These are phyloP conservation scores for Apiotrichum montevideense DNA, from an alignment of 1,284 basidiomycete genomes.

Conservation along the genomic window DNA sequence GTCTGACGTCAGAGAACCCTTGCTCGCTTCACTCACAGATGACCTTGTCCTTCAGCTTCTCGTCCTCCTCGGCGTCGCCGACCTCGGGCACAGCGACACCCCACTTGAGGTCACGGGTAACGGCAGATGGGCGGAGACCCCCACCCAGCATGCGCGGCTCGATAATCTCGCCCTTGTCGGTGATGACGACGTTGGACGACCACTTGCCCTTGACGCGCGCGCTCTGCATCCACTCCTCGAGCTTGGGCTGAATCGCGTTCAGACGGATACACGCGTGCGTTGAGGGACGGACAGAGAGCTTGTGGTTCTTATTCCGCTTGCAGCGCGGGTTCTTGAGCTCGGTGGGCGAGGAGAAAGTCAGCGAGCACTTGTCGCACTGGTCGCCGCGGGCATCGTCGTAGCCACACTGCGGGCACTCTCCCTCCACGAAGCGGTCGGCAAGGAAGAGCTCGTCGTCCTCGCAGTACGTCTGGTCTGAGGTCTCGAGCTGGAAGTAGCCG, in stretches of 20 bases:
- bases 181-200: slow-evolving; percentile 88
- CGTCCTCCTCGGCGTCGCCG: slow-evolving; percentile 61
- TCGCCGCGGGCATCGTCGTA: slow-evolving; percentile 94
- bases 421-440: slow-evolving; percentile 92
- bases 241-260: slow-evolving; percentile 71
- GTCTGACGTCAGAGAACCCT: slow-evolving; percentile 51
- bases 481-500: slow-evolving; percentile 68
- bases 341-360: slow-evolving; percentile 81
- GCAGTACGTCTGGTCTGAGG: slow-evolving; percentile 87
- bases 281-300: slow-evolving; percentile 66
- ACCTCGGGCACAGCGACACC: slow-evolving; percentile 83
- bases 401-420: slow-evolving; percentile 82
- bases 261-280: slow-evolving; percentile 93
- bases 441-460: slow-evolving; percentile 87
- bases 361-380: slow-evolving; percentile 92
- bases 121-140: slow-evolving; percentile 79
- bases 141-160: slow-evolving; percentile 77
- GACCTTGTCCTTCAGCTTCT: slow-evolving; percentile 88
- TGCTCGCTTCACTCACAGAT: slow-evolving; percentile 62
- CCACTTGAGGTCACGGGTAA: slow-evolving; percentile 94
- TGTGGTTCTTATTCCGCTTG: slow-evolving; percentile 75
- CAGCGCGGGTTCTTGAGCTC: slow-evolving; percentile 95
- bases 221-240: slow-evolving; percentile 82
- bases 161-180: slow-evolving; percentile 76
- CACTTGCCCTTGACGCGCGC: slow-evolving; percentile 79